Base-by-base conservation (phyloP, 1,139 yeast species). In the Geotrichum cucujoidarum region DNA sequence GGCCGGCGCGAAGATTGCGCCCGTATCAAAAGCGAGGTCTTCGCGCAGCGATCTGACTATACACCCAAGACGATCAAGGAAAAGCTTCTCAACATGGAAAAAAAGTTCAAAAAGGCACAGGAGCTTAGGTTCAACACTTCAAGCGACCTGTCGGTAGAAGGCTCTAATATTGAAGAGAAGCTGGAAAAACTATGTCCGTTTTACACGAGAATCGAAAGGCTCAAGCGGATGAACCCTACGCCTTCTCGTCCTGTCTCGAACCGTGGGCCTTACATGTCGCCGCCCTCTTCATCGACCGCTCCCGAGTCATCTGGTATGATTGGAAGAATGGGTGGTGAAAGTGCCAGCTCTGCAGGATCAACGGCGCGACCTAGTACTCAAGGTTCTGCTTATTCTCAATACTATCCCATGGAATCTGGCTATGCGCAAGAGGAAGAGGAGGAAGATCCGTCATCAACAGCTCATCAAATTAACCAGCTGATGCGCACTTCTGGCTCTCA, bases 1-100 rank as follows among this genome's bases (percentile, higher is more conserved):
- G 52, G 52, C 20, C 40, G 52, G 8, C 49, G 52, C 25, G 49
- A 49, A 27, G 52, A 49, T 39, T 49, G 52, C 29, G 44, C 42
- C 7, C 38, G 49, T 8, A 49, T 49, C 13, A 49, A 49, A 36
- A 45, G 43, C 17, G 52, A 49, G 31, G 52, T 49, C 10, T 49
- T 49, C 18, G 38, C 44, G 5, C 34, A 16, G 24, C 46, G 52
- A n/a, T 31, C 48, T 5, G 52, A 49, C 33, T 49, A 46, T 31
- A 46, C 52, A 18, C 29, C 49, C 16, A 49, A 49, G 24, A 49
- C 52, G 4, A 49, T 49, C 36, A 49, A 49, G 27, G 52, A 49
- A 45, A 49, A 49, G 31, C 43, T 49, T 14, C 46, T 49, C 18
- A 49, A 49, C 22, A 49, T 49, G 52, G 49, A 49, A 30, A 49